Conservation (phyloP, 140 eudicot genomes). For the Bidens hawaiensis region DNA sequence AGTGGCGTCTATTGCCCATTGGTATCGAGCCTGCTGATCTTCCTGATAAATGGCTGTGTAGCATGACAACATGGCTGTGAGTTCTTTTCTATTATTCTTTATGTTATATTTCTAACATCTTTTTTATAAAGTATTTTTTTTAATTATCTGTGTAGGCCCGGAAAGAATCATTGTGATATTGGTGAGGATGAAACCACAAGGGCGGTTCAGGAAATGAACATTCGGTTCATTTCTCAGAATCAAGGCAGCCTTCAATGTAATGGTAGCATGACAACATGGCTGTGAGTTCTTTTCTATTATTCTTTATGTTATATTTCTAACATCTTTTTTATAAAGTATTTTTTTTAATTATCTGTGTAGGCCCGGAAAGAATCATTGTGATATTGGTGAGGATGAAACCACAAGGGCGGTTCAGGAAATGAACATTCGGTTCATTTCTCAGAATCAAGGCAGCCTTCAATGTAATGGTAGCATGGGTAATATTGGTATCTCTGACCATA, state of each 20-base stretch:
- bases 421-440: slow-evolving; percentile 27
- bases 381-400: slow-evolving; percentile 75
- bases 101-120: neutral
- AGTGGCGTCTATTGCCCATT: slow-evolving; percentile 84
- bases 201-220: slow-evolving; percentile 40
- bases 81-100: slow-evolving; percentile 29
- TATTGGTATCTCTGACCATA: slow-evolving; percentile 14
- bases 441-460: slow-evolving; percentile 33
- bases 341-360: slow-evolving; percentile 34
- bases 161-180: slow-evolving; percentile 70
- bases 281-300: no score
- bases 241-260: slow-evolving; percentile 26
- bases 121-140: neutral
- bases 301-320: neutral
- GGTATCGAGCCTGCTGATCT: slow-evolving; percentile 47
- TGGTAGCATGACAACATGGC: no score
- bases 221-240: slow-evolving; percentile 30
- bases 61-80: slow-evolving; percentile 93
- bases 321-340: neutral
- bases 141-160: slow-evolving; percentile 57
- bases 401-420: slow-evolving; percentile 45
- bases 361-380: slow-evolving; percentile 86
- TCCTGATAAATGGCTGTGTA: slow-evolving; percentile 78
- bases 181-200: slow-evolving; percentile 74
- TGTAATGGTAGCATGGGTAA: neutral